These are phyloP conservation scores for Pichia californica DNA, from an alignment of 805 yeast species.

Conservation along the genomic window DNA sequence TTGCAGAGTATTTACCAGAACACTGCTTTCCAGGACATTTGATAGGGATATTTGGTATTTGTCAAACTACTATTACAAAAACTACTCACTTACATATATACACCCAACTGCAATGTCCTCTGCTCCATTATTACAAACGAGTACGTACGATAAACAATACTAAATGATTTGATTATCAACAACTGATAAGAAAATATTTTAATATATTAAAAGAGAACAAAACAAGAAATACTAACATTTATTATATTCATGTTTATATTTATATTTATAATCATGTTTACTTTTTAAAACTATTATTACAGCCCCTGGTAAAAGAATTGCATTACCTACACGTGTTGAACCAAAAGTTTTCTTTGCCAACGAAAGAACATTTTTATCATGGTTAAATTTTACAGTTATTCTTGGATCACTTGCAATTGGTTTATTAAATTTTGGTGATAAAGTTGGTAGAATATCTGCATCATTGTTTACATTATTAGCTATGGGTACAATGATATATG, in stretches of 20 bases:
- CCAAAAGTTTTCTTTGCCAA: conserved; percentile 99
- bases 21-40: too few species aligned
- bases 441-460: conserved; percentile 86
- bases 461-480: conserved; percentile 92
- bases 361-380: conserved; percentile 95
- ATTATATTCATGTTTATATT: neutral
- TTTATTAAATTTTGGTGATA: conserved; percentile 91
- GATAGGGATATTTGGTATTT: too few species aligned
- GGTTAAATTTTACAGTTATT: conserved; percentile 98
- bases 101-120: conserved; percentile 50
- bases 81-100: too few species aligned
- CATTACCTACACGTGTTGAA: conserved; percentile 95
- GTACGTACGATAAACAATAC: conserved; percentile 35
- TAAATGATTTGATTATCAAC: neutral
- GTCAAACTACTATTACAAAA: too few species aligned
- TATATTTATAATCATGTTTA: neutral
- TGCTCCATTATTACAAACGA: conserved; percentile 66
- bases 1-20: too few species aligned
- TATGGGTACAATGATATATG: conserved; percentile 96
- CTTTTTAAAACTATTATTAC: conserved; percentile 1
- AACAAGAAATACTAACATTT: conserved; percentile 1
- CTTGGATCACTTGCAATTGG: conserved; percentile 97
- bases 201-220: too few species aligned
- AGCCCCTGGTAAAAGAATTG: conserved; percentile 74
- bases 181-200: neutral